Evolutionary conservation across 352 stramenopile species (phyloP).

Genomic region (Pythium aristosporum): DNA sequence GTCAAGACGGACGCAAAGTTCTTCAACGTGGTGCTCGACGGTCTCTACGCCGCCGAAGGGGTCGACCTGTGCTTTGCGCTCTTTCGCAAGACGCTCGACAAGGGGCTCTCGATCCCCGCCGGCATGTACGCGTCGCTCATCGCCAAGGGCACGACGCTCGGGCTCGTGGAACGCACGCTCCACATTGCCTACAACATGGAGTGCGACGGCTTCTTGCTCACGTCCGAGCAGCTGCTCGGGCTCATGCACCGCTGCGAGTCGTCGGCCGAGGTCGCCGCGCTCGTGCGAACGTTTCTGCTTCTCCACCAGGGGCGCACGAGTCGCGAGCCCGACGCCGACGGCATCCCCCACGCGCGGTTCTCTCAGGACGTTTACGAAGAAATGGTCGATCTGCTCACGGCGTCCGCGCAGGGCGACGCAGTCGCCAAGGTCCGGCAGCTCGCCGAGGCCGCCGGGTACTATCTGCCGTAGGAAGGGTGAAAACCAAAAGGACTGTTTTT

Average conservation of each 20-base stretch:
- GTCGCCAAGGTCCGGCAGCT: constrained; percentile 43
- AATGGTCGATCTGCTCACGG: constrained; percentile 40
- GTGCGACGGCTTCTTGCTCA: constrained; percentile 65
- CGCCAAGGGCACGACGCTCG: constrained; percentile 50
- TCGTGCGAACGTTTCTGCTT: constrained; percentile 61
- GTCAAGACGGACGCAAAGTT: constrained; percentile 53
- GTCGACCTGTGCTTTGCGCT: constrained; percentile 78
- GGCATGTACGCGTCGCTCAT: constrained; percentile 64
- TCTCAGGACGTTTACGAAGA: constrained; percentile 56
- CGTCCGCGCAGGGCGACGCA: constrained; percentile 48
- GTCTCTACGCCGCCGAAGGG: constrained; percentile 47
- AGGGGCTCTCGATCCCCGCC: constrained; percentile 45
- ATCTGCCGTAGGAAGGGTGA: constrained; percentile 1
- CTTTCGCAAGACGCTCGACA: constrained; percentile 47
- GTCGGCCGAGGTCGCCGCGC: constrained; percentile 47
- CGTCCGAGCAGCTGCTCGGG: constrained; percentile 44
- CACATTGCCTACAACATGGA: constrained; percentile 85
- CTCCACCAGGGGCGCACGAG: constrained; percentile 47
- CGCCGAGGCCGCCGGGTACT: constrained; percentile 28
- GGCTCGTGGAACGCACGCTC: constrained; percentile 67
- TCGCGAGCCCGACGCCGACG: constrained; percentile 2
- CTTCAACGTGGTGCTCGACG: constrained; percentile 64
- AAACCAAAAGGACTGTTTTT: not conserved
- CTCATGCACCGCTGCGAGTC: constrained; percentile 50
- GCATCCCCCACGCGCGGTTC: constrained; percentile 38